These are phyloP conservation scores for Quambalaria eucalypti DNA, from an alignment of 1,284 basidiomycete genomes.

Conservation along the genomic window DNA sequence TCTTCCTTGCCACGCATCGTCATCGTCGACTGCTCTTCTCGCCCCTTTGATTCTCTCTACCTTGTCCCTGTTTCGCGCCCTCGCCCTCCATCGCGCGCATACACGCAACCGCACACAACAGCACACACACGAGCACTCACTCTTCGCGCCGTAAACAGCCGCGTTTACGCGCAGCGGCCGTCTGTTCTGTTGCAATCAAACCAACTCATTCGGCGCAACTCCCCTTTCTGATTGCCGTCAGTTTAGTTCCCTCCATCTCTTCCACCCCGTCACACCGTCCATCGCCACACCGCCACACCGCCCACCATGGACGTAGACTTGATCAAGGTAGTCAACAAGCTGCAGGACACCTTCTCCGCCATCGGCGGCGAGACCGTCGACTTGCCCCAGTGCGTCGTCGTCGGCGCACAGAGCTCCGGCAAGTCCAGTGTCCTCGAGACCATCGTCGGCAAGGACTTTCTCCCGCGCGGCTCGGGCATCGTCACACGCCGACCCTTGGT, in stretches of 20 bases:
- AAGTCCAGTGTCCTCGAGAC: conserved; percentile 56
- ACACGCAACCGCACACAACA: too few relatives aligned
- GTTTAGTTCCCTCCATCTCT: neutral
- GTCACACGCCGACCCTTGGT: conserved; percentile 90
- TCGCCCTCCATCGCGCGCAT: too few relatives aligned
- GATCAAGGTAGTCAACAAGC: conserved; percentile 88
- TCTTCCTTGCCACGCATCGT: too few relatives aligned
- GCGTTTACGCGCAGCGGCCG: too few relatives aligned
- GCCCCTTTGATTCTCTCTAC: too few relatives aligned
- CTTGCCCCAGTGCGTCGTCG: conserved; percentile 50
- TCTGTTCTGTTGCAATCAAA: too few relatives aligned
- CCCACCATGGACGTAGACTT: conserved; percentile 56
- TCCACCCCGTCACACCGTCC: neutral
- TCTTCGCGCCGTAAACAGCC: too few relatives aligned
- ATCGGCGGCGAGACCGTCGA: conserved; percentile 54
- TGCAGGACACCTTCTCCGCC: conserved; percentile 57
- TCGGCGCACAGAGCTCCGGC: conserved; percentile 52
- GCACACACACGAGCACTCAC: too few relatives aligned
- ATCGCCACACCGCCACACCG: neutral
- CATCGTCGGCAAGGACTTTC: conserved; percentile 76
- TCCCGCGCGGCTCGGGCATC: conserved; percentile 85
- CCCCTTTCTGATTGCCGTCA: too few relatives aligned
- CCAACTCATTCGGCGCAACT: too few relatives aligned
- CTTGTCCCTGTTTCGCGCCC: too few relatives aligned
- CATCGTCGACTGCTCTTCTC: too few relatives aligned